These are phyloP conservation scores for Hypoxylon lenormandii DNA, from an alignment of 495 filamentous ascomycete genomes.

Conservation along the genomic window DNA sequence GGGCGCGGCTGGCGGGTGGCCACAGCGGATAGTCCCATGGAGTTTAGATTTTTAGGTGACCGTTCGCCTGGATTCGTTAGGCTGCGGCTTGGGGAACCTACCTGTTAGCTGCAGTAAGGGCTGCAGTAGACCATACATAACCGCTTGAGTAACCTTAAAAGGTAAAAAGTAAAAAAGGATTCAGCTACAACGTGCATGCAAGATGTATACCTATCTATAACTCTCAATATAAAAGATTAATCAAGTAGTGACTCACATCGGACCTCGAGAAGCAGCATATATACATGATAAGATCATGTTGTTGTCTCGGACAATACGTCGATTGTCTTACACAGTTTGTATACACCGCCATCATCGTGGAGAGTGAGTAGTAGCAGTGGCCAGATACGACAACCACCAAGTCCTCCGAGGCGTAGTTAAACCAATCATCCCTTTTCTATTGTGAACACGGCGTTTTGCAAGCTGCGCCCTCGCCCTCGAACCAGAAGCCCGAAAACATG, in stretches of 20 bases:
- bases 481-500: constrained; percentile 34
- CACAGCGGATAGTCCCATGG: constrained; percentile 35
- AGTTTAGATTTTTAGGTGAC: constrained; percentile 21
- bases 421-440: constrained; percentile 24
- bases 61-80: constrained; percentile 11
- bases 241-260: constrained; percentile 14
- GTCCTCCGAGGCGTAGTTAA: background rate
- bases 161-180: background rate
- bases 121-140: constrained; percentile 1
- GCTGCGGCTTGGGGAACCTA: background rate
- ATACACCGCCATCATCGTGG: too few species aligned
- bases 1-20: background rate
- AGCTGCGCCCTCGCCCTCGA: background rate
- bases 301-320: constrained; percentile 1
- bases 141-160: background rate
- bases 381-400: constrained; percentile 4
- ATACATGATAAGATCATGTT: background rate
- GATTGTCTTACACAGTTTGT: background rate
- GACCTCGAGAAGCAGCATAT: background rate
- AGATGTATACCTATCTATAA: background rate
- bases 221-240: background rate
- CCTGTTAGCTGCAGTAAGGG: background rate
- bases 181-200: background rate
- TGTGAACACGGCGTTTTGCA: constrained; percentile 11
- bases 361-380: too few species aligned